Evolutionary conservation across 2,329 filamentous ascomycete genomes (phyloP), one percentile per base, ranked within the genome.

Genomic region (Paraphaeosphaeria minitans): DNA sequence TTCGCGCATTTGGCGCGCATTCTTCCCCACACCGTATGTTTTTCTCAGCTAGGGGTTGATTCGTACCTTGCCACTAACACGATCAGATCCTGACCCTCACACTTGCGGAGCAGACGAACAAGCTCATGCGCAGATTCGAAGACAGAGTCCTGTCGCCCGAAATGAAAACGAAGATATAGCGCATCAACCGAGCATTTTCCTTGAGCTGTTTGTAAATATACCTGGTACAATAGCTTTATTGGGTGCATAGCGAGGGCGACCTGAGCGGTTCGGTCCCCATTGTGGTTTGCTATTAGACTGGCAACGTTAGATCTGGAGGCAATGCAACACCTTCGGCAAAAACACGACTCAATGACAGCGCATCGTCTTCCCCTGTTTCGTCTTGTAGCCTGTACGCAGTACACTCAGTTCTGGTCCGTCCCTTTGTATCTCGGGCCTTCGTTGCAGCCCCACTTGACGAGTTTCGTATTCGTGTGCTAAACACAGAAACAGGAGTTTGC

Each of bases 91-190:
- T 98, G 66, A 99, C 94, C 0, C 85, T 99, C 66, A 95, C 89
- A 63, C 82, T 99, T 72, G 95, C 95, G 3, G 95, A 99, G 80
- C 95, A 99, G 81, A 98, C 95, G 10, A 97, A 96, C 79, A 97
- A 96, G 82, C 79, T 96, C 54, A 88, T 99, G 81, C 85, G 90
- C 65, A 90, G 86, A 75, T 78, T 96, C 35, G 95, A 99, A 79
- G 80, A 83, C 63, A 78, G 81, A 22, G 74, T 88, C 58, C 70
- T 86, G 22, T 78, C 83, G 12, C 75, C 80, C 21, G 77, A 77
- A 6, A 55, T 80, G 35, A 80, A 80, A 62, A 79, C 79, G 22
- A 80, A 78, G 61, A 73, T 85, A 68, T 85, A 77, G 60, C 22
- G 56, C 14, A n/a, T 48, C 13, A 12, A 55, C 19, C 29, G 10